Evolutionary conservation across 208 protist genomes (phyloP), one percentile per base, ranked within the genome.

Genomic region (Trypanosoma avium): DNA sequence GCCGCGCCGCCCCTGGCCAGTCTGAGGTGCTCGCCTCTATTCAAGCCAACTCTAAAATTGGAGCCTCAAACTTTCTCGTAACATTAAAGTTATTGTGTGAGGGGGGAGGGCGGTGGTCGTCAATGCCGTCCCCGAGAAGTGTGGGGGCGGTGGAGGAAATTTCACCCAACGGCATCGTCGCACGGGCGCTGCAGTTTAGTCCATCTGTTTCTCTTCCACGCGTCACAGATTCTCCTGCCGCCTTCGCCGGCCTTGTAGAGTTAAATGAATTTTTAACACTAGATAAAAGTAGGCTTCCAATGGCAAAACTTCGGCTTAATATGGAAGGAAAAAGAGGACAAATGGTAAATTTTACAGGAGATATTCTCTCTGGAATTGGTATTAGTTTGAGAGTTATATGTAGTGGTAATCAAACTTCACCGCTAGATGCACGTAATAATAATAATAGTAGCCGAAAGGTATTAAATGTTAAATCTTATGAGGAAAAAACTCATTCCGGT

Each of bases 121-220:
- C 55, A 7, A 4, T 61, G n/a, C 27, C 22, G 4, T 52, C 67
- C 19, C 67, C 57, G 27, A 7, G 40, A 10, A 27, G 22, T 50
- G 33, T 52, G 22, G 17, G 26, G 2, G 29, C 24, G 6, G 35
- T 52, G 9, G 59, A 49, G 6, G 30, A 35, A 0, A 26, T 15
- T n/a, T 55, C 56, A 8, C 8, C 48, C 17, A 12, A 9, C 0
- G 38, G 15, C 21, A 22, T 17, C 5, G 40, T 66, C 6, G 46
- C 27, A n/a, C 58, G 67, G 19, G 43, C 7, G 36, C 47, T 72
- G 26, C 40, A 61, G 1, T 66, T 38, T 26, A 72, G 57, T 42
- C 19, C 36, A 29, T 47, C 48, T 38, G 17, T 15, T 3, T 53
- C 48, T 6, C 0, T 24, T n/a, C n/a, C 42, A 40, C 33, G 50